Evolutionary conservation across 75 land plant species (phyloP).

Genomic region (Larix kaempferi): DNA sequence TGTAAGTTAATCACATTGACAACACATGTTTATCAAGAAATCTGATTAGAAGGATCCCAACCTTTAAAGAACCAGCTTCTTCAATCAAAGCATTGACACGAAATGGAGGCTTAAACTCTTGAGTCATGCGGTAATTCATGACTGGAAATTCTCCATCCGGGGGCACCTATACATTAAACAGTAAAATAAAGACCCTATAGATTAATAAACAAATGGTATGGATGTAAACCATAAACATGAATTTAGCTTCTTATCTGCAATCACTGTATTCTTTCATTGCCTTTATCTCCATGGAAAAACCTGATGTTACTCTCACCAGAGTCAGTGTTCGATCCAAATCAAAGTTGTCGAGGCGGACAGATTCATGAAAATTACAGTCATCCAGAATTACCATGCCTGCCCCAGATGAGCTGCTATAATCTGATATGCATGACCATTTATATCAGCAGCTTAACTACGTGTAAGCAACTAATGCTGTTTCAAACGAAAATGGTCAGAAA

Average conservation of each 20-base stretch:
- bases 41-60: constrained; percentile 7
- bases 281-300: not conserved
- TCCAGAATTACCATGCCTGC: constrained; percentile 81
- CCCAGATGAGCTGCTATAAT: constrained; percentile 76
- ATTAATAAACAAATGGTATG: not conserved
- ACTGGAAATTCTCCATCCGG: constrained; percentile 97
- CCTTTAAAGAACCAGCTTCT: constrained; percentile 87
- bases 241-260: not conserved
- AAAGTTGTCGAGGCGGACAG: constrained; percentile 94
- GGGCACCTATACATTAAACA: constrained; percentile 55
- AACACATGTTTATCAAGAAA: not conserved
- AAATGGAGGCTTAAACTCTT: constrained; percentile 96
- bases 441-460: too few relatives aligned
- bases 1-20: not conserved
- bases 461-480: too few relatives aligned
- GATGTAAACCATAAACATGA: not conserved
- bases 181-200: constrained; percentile 4
- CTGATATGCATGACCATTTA: constrained; percentile 18
- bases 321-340: constrained; percentile 79
- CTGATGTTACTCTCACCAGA: constrained; percentile 51
- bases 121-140: constrained; percentile 97
- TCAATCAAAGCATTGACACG: constrained; percentile 78
- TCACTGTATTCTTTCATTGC: not conserved
- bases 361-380: constrained; percentile 99
- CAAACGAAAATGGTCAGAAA: too few relatives aligned